Evolutionary conservation across 768 basidiomycete genomes (phyloP).

Genomic region (Phanerochaete sordida): DNA sequence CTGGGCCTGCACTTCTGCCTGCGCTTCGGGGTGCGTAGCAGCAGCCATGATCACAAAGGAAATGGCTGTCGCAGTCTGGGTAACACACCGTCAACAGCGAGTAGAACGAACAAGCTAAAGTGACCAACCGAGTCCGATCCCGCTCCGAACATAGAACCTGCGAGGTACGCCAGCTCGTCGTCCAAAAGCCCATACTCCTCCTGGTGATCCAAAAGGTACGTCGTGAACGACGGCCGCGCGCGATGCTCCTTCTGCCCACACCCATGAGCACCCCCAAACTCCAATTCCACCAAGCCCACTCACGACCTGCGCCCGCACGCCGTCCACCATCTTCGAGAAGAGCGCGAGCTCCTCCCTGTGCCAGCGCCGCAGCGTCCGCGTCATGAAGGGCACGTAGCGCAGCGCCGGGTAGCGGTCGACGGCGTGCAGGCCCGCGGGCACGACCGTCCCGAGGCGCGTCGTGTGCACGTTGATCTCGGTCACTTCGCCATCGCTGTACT

Average conservation of each 20-base stretch:
- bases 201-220: slow-evolving; percentile 35
- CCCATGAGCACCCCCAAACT: background rate
- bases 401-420: slow-evolving; percentile 36
- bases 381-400: slow-evolving; percentile 51
- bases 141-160: slow-evolving; percentile 41
- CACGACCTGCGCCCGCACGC: slow-evolving; percentile 28
- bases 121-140: slow-evolving; percentile 36
- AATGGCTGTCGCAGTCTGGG: slow-evolving; percentile 28
- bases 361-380: slow-evolving; percentile 51
- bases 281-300: background rate
- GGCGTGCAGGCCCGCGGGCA: slow-evolving; percentile 33
- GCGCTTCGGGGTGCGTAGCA: slow-evolving; percentile 31
- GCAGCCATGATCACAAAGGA: slow-evolving; percentile 33
- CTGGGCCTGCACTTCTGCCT: slow-evolving; percentile 32
- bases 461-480: slow-evolving; percentile 30
- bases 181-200: slow-evolving; percentile 27
- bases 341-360: slow-evolving; percentile 40
- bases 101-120: background rate
- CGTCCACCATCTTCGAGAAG: slow-evolving; percentile 28
- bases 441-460: slow-evolving; percentile 29
- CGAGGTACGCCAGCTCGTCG: slow-evolving; percentile 35
- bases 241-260: slow-evolving; percentile 20
- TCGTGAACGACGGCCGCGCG: slow-evolving; percentile 30
- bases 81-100: background rate
- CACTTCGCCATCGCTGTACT: slow-evolving; percentile 35